Evolutionary conservation across 331 rosid species (phyloP).

Genomic region (Stylosanthes scabra): DNA sequence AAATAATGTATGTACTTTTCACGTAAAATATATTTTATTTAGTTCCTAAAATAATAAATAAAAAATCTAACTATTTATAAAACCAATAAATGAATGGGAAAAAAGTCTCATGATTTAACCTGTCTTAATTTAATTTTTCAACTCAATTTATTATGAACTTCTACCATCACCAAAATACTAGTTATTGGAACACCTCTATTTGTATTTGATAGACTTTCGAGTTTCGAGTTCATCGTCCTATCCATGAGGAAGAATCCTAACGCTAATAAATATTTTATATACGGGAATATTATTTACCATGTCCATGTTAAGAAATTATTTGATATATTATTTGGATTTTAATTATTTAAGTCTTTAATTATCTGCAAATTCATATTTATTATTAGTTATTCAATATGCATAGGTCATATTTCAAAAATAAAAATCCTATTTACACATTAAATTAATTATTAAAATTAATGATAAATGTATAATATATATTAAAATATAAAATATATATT

Average conservation of each 20-base stretch:
- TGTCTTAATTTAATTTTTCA: neutral
- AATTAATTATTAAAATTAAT: no score
- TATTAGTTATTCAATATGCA: no score
- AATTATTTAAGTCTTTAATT: neutral
- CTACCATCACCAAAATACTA: neutral
- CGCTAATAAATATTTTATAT: neutral
- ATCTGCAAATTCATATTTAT: neutral
- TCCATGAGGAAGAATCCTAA: neutral
- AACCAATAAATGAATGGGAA: neutral
- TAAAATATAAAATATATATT: no score
- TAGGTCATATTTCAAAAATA: no score
- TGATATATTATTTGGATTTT: neutral
- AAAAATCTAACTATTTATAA: no score
- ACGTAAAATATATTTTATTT: neutral
- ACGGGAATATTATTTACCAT: neutral
- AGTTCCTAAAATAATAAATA: neutral
- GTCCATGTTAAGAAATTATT: neutral
- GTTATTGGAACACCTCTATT: neutral
- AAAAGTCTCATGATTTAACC: neutral
- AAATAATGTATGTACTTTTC: neutral
- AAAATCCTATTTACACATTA: no score
- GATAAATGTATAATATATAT: no score
- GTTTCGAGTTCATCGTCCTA: neutral
- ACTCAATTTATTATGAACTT: constrained; percentile 6
- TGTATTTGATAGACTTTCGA: neutral